These are phyloP conservation scores for Boletellus ananiceps DNA, from an alignment of 768 basidiomycete species.

Conservation along the genomic window DNA sequence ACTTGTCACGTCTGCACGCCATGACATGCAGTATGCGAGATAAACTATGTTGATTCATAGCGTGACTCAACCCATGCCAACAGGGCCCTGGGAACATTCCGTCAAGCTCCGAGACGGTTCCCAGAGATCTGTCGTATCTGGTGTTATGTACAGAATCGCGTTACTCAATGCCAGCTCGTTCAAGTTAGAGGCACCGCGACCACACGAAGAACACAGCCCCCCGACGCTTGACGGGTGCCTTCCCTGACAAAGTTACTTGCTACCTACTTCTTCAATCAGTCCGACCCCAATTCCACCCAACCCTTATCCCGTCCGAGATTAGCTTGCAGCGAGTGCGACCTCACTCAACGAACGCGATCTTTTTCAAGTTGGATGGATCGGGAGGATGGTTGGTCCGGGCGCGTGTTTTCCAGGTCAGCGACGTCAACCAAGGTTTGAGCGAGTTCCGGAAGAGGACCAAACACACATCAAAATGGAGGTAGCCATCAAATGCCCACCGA, in stretches of 20 bases:
- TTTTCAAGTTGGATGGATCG: neutral
- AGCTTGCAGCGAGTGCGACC: no score
- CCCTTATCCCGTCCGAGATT: no score
- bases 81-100: neutral
- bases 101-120: slow-evolving; percentile 4
- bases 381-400: neutral
- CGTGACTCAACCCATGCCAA: no score
- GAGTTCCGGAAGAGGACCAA: neutral
- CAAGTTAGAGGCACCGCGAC: neutral
- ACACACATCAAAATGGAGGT: slow-evolving; percentile 11
- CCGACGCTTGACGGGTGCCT: slow-evolving; percentile 11
- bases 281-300: slow-evolving; percentile 10
- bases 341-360: no score
- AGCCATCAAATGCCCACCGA: neutral
- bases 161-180: neutral
- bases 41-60: neutral
- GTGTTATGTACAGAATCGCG: neutral
- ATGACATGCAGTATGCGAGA: slow-evolving; percentile 12
- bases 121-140: slow-evolving; percentile 1
- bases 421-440: slow-evolving; percentile 27
- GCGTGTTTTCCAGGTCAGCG: neutral
- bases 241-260: slow-evolving; percentile 16
- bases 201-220: slow-evolving; percentile 11
- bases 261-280: slow-evolving; percentile 19
- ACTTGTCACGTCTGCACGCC: slow-evolving; percentile 10